These are phyloP conservation scores for Fusarium kyushuense DNA, from an alignment of 2,329 filamentous ascomycete genomes.

Conservation along the genomic window DNA sequence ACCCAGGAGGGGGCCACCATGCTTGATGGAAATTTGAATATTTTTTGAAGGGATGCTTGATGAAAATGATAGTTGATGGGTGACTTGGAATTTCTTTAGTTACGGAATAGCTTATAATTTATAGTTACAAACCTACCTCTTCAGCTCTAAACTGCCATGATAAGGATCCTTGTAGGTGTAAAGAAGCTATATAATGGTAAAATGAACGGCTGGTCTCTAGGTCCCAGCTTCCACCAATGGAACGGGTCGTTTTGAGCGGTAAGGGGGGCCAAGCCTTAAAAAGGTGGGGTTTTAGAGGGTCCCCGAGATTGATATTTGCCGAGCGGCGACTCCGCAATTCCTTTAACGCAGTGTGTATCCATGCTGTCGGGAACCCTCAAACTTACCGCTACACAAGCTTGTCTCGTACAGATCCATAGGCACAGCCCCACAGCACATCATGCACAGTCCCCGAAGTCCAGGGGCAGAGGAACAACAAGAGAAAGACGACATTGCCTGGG, in stretches of 20 bases:
- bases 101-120: background rate
- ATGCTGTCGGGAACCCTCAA: too few relatives aligned
- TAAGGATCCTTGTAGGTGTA: background rate
- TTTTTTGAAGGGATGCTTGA: background rate
- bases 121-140: background rate
- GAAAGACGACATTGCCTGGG: too few relatives aligned
- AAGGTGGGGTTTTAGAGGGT: background rate
- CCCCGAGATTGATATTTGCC: background rate
- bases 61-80: too few relatives aligned
- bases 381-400: too few relatives aligned
- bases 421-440: too few relatives aligned
- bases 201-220: background rate
- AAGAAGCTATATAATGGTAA: background rate
- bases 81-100: background rate
- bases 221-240: background rate
- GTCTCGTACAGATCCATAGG: too few relatives aligned
- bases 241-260: background rate
- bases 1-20: too few relatives aligned
- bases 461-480: too few relatives aligned
- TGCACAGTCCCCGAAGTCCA: too few relatives aligned
- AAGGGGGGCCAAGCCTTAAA: background rate
- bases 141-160: background rate
- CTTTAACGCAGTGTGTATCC: too few relatives aligned
- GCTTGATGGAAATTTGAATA: too few relatives aligned
- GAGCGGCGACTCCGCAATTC: background rate